Evolutionary conservation across 805 yeast species (phyloP), one percentile per base, ranked within the genome.

Genomic region (Spathaspora hagerdaliae): DNA sequence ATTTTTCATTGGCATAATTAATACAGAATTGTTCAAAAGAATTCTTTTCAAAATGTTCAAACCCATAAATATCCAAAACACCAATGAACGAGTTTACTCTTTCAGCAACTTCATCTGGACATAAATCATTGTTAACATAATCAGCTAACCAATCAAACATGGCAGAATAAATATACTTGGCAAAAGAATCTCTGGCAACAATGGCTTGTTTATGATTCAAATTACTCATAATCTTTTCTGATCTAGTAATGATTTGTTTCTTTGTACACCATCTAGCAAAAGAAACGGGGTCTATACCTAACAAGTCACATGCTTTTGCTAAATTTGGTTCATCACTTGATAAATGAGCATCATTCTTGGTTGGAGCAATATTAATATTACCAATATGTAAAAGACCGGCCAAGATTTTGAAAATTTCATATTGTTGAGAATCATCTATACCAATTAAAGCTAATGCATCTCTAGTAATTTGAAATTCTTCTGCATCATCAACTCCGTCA

Each of bases 11-110:
- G 38, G 97, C 97, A 64, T 91, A 91, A 65, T 91, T 91, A 68
- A 91, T 91, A 73, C 99, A 92, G 67, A 92, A 92, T 67, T 92
- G 99, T 69, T 92, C 99, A 60, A 92, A 92, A 7, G 97, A 90
- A 69, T 92, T 92, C 58, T 80, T 83, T 54, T 88, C 91, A 63
- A 92, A 92, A 67, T 92, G 97, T 67, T 92, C 99, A 64, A 92
- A 92, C 24, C 99, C 99, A 61, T 92, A 92, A 56, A 92, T 92
- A 83, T 92, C 99, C 57, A 92, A 77, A 29, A 92, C 98, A 64
- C 99, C 99, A 58, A 92, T 92, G 57, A 92, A 94, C 1, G 88
- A 78, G 39, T 76, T 69, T 44, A 84, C 76, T 33, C 81, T 67
- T 24, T 72, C 69, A 36, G 74, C 77, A 32, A 88, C 79, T 38